Percentiles rank a stretch among this genome's conserved stretches.
phyloP scores from a whole-genome alignment of 257 asterid species.

The Lantana camara region DNA sequence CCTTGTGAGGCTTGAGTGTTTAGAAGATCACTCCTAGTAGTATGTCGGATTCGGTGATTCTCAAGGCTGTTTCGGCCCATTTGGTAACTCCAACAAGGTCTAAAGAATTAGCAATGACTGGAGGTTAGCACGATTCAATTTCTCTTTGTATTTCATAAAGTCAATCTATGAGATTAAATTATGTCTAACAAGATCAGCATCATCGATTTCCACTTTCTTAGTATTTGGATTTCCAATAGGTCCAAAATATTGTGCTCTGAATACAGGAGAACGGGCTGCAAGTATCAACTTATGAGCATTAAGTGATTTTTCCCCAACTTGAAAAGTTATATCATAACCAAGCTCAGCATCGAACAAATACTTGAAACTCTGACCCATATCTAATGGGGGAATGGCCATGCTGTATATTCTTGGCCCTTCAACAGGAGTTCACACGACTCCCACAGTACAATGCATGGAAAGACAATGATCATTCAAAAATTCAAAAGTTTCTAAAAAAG shows the following conservation, averaged over 20 bases:
- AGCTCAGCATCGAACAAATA: slow-evolving; percentile 64
- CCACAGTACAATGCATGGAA: slow-evolving; percentile 87
- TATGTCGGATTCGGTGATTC: too few species aligned
- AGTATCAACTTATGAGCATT: slow-evolving; percentile 88
- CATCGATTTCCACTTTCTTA: slow-evolving; percentile 59
- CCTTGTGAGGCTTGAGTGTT: too few species aligned
- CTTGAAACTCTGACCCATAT: slow-evolving; percentile 78
- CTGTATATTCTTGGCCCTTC: slow-evolving; percentile 69
- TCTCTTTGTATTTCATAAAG: too few species aligned
- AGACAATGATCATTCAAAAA: slow-evolving; percentile 87
- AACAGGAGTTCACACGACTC: slow-evolving; percentile 86
- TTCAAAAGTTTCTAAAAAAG: slow-evolving; percentile 76
- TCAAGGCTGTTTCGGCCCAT: too few species aligned
- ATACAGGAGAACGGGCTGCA: too few species aligned
- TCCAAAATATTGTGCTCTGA: slow-evolving; percentile 90
- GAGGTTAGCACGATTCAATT: slow-evolving; percentile 11
- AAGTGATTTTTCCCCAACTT: slow-evolving; percentile 75
- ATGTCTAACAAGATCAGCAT: slow-evolving; percentile 56
- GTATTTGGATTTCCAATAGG: slow-evolving; percentile 70
- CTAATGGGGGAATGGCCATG: slow-evolving; percentile 69
- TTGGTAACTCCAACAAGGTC: too few species aligned
- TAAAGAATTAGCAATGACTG: too few species aligned
- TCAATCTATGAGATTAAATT: too few species aligned
- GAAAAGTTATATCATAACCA: slow-evolving; percentile 70
- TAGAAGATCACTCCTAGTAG: too few species aligned